A percentile compares a stretch with the other conserved stretches of the same genome.
Evolutionary conservation across 116 monocot genomes (phyloP).

Genomic region (Thalassia testudinum): DNA sequence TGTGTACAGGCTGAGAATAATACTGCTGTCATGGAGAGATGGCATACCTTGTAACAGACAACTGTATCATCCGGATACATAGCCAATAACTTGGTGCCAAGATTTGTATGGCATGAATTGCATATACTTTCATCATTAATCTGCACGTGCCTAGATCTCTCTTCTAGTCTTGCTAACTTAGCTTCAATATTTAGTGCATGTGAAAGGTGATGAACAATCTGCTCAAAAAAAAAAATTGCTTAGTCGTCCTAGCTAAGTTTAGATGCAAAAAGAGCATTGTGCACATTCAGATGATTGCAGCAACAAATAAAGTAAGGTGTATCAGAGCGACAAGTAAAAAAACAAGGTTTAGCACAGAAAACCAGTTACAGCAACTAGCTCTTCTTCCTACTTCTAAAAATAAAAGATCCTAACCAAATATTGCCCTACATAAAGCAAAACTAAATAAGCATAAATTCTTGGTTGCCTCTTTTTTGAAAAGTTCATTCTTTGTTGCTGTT

Average conservation of each 20-base stretch:
- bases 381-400: too few relatives aligned
- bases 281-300: not conserved
- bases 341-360: not conserved
- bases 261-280: not conserved
- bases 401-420: too few relatives aligned
- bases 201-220: slow-evolving; percentile 78
- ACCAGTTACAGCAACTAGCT: too few relatives aligned
- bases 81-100: slow-evolving; percentile 93
- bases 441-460: too few relatives aligned
- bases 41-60: slow-evolving; percentile 87
- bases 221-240: slow-evolving; percentile 3
- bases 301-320: not conserved
- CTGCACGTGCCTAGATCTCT: slow-evolving; percentile 87
- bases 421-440: too few relatives aligned
- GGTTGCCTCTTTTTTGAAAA: too few relatives aligned
- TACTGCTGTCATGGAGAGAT: too few relatives aligned
- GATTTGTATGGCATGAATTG: slow-evolving; percentile 75
- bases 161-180: slow-evolving; percentile 68
- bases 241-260: too few relatives aligned
- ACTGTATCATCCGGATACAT: slow-evolving; percentile 99
- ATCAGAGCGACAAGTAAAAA: not conserved
- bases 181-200: slow-evolving; percentile 63
- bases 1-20: too few relatives aligned
- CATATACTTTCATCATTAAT: slow-evolving; percentile 86
- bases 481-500: too few relatives aligned